Evolutionary conservation across 2,329 filamentous ascomycete species (phyloP), one percentile per base, ranked within the genome.

Genomic region (Scedosporium apiospermum): DNA sequence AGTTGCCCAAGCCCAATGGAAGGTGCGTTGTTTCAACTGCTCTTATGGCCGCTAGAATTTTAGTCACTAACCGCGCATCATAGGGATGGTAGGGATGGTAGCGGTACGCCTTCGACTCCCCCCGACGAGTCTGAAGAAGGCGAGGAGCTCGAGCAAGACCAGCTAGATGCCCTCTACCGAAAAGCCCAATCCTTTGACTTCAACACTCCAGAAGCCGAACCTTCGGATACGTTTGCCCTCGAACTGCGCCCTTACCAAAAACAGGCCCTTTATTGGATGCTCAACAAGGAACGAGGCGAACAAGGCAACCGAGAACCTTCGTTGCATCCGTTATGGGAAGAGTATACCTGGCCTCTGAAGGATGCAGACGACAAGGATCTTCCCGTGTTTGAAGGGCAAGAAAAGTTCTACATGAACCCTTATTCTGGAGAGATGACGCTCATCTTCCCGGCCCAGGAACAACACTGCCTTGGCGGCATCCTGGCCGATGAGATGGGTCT

Each of bases 111-210:
- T 10, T 62, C 61, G 2, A 44, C 44, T n/a, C 61, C 51, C 12
- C 61, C 80, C 4, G 90, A 88, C 9, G 90, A 89, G 57, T 79
- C 80, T 0, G 93, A 97, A 67, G 93, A 97, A 42, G 92, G 92
- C 2, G 84, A 93, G 68, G 93, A 98, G 74, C 82, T 99, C 0
- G 92, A 98, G 71, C 91, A 98, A 73, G 93, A 96, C 68, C 95
- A 99, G 71, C 87, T 99, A 3, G 95, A 99, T 72, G 86, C 90
- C 0, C 76, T 99, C 1, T 99, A 99, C 75, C 91, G 89, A 70
- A 99, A 99, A 71, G 95, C 95, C 0, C 95, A 99, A 71, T 93
- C 91, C 0, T 98, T 98, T 69, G 95, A 99, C 72, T 98, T 99
- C 70, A 85, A 86, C 71, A 97, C 93, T 0, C 93, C 93, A 1